Base-by-base conservation (phyloP, 306 rosid genomes). In the Mucuna pruriens region DNA sequence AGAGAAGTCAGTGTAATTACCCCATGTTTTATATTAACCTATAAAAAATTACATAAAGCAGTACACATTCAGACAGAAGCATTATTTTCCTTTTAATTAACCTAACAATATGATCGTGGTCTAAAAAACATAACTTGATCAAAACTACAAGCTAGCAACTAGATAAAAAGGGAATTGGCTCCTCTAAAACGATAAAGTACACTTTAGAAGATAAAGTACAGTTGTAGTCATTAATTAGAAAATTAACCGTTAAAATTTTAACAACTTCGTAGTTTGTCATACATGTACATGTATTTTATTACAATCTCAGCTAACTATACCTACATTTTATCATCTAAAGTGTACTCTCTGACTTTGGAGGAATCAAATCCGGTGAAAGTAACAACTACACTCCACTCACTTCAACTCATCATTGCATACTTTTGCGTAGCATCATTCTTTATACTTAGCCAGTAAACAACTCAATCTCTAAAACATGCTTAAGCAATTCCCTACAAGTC, bases 361-460 rank as follows among this genome's bases (percentile, higher is more conserved):
- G 17, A 58, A 4, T 11, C 25, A 58, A 25, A 58, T 4, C 62
- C 62, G 3, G 9, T 22, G 4, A 39, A 75, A 31, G 33, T 7
- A 20, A 25, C 44, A 29, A 45, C 46, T 69, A 55, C 12, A 33
- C 16, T 31, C 23, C 13, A 63, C 45, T 63, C 70, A 33, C 16
- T 45, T 51, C 36, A 73, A 49, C 71, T 49, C 45, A 23, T 15
- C 69, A 63, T 22, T 25, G 11, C 79, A 62, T 69, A 76, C 38
- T 45, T 82, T 34, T 20, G 11, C 57, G 45, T 7, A 12, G 45
- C 55, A 68, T 45, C 57, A 46, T 58, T 58, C 77, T 31, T 5
- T 19, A 51, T 57, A 80, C 51, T 17, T 29, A 29, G 68, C 75
- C 46, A 23, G 46, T 49, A 63, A 81, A 72, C 73, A 80, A 49